phyloP scores from a whole-genome alignment of 495 filamentous ascomycete species.

The Neurospora sp. region DNA sequence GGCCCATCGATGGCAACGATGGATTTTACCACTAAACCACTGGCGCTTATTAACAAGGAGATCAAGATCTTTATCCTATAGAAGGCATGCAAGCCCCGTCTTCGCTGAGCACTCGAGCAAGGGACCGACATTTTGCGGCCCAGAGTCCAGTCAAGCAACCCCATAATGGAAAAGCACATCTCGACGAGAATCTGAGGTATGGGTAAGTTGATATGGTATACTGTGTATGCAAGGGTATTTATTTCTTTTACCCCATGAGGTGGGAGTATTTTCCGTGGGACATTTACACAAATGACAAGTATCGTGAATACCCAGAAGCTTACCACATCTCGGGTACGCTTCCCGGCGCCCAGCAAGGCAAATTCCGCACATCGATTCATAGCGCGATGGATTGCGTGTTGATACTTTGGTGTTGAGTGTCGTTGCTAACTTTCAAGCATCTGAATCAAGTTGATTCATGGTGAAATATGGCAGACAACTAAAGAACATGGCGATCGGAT shows the following conservation, averaged over 20 bases:
- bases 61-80: background rate
- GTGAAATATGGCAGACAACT: background rate
- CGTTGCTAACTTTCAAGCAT: background rate
- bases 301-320: background rate
- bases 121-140: background rate
- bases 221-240: background rate
- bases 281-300: background rate
- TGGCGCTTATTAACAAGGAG: background rate
- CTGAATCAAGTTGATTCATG: background rate
- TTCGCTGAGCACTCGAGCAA: background rate
- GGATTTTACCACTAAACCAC: constrained; percentile 30
- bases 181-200: background rate
- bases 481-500: background rate
- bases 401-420: background rate
- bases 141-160: background rate
- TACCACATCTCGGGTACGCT: background rate
- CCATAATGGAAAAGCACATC: background rate
- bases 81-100: background rate
- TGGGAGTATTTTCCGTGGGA: background rate
- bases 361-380: background rate
- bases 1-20: constrained; percentile 44
- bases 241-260: background rate
- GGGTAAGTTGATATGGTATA: background rate
- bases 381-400: background rate
- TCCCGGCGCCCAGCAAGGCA: background rate